A percentile compares a stretch with the other conserved stretches of the same genome.
These are phyloP conservation scores for Fonsecaea multimorphosa DNA, from an alignment of 2,329 filamentous ascomycete genomes.

Conservation along the genomic window DNA sequence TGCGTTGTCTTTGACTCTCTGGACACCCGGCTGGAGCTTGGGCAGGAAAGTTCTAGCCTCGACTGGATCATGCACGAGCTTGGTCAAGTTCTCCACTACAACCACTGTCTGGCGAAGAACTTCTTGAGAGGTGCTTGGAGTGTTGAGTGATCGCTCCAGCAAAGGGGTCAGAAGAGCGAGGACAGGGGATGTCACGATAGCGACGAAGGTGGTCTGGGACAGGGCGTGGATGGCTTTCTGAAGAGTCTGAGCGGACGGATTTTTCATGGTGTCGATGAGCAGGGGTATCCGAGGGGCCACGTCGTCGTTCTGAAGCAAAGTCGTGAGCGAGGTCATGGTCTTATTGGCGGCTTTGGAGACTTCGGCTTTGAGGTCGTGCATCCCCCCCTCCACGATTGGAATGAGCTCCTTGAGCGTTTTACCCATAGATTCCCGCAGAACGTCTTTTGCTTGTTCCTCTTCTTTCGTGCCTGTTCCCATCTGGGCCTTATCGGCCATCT, in stretches of 20 bases:
- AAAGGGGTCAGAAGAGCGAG: slow-evolving; percentile 93
- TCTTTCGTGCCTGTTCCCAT: slow-evolving; percentile 83
- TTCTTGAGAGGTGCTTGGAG: slow-evolving; percentile 87
- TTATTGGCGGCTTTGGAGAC: slow-evolving; percentile 83
- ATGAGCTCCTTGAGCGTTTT: slow-evolving; percentile 84
- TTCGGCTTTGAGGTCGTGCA: slow-evolving; percentile 95
- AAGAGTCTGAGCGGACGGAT: slow-evolving; percentile 83
- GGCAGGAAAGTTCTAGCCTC: slow-evolving; percentile 95
- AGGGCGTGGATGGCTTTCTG: slow-evolving; percentile 97
- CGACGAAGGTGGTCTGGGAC: slow-evolving; percentile 98
- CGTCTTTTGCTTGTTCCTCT: slow-evolving; percentile 83
- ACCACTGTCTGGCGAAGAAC: slow-evolving; percentile 94
- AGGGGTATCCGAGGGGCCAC: slow-evolving; percentile 90
- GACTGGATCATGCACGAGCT: slow-evolving; percentile 93
- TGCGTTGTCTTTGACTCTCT: slow-evolving; percentile 83
- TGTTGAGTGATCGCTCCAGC: slow-evolving; percentile 91
- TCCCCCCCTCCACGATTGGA: slow-evolving; percentile 85
- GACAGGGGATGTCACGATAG: slow-evolving; percentile 92
- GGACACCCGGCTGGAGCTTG: slow-evolving; percentile 91
- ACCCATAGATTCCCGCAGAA: slow-evolving; percentile 89
- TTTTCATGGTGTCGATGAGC: slow-evolving; percentile 91
- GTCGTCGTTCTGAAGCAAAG: slow-evolving; percentile 93
- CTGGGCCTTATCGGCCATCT: slow-evolving; percentile 94
- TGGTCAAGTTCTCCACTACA: slow-evolving; percentile 96
- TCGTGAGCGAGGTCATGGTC: slow-evolving; percentile 89